Evolutionary conservation across 306 rosid species (phyloP), one percentile per base, ranked within the genome.

Genomic region (Vigna angularis): DNA sequence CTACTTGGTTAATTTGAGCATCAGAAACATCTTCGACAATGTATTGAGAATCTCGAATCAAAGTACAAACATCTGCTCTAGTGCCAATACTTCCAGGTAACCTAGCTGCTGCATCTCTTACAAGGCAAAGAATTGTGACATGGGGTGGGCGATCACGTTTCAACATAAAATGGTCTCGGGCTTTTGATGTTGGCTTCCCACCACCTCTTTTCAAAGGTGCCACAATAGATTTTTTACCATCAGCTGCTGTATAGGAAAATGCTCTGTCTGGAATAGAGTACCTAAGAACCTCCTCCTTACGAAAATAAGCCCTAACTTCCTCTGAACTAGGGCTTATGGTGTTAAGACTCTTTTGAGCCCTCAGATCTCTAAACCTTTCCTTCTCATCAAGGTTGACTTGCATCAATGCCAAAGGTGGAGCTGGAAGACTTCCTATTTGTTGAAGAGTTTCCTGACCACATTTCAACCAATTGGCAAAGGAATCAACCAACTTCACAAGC

Each of bases 211-310:
- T 89, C 89, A 96, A 83, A 55, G 99, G 99, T 72, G 99, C 99
- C 70, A 96, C 99, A 57, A 96, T 93, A 30, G 99, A 96, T 67
- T 91, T 96, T 81, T 88, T 96, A 74, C 99, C 98, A 84, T 96
- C 99, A 72, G 99, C 98, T 69, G 98, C 93, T 6, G 94, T 96
- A 84, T 96, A 96, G 51, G 97, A 90, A 81, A 96, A 96, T 50
- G 98, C 99, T 77, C 99, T 87, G 55, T 93, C 99, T n/a, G 99
- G 99, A 81, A 96, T 91, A 30, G 98, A 96, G 87, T 96, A 96
- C 87, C 99, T 89, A 28, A 96, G 97, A 86, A 93, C 74, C 82
- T 96, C 99, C 85, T 96, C 99, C 86, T 75, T 89, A 30, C 97
- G 99, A 32, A 96, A 93, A 90, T 96, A 96, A 74, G 83, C 82